A percentile compares a stretch with the other conserved stretches of the same genome.
phyloP scores from a whole-genome alignment of 139 green algal genomes.

The Penium margaritaceum region DNA sequence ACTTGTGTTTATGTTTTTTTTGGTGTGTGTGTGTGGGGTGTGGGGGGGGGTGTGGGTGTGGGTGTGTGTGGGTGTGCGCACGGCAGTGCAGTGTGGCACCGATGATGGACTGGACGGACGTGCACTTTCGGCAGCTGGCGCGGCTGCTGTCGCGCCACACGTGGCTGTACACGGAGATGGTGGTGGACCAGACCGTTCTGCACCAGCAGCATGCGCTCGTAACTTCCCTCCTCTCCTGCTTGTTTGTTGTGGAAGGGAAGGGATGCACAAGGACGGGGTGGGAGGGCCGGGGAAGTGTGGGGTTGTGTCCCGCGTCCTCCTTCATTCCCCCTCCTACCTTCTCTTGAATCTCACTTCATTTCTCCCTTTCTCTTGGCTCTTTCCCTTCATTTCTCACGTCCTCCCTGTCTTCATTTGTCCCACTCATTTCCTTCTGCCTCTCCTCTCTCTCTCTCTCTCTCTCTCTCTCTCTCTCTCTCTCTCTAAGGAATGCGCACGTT shows the following conservation, averaged over 20 bases:
- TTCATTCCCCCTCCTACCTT: background rate
- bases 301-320: background rate
- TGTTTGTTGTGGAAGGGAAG: background rate
- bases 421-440: background rate
- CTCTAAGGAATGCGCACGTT: too few species aligned
- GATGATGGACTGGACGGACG: slow-evolving; percentile 56
- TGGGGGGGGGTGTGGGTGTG: too few species aligned
- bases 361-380: background rate
- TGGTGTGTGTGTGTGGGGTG: too few species aligned
- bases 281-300: background rate
- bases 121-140: slow-evolving; percentile 45
- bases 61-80: too few species aligned
- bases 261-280: background rate
- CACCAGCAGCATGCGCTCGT: slow-evolving; percentile 10
- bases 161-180: slow-evolving; percentile 59
- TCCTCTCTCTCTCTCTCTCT: background rate
- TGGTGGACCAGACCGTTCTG: slow-evolving; percentile 47
- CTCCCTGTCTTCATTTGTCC: background rate
- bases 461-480: background rate
- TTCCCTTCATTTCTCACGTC: background rate
- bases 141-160: slow-evolving; percentile 43
- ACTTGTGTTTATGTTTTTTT: too few species aligned
- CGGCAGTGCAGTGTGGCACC: slow-evolving; percentile 50
- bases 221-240: background rate
- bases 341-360: background rate